Evolutionary conservation across 805 yeast species (phyloP).

Genomic region (Lipomyces japonicus): DNA sequence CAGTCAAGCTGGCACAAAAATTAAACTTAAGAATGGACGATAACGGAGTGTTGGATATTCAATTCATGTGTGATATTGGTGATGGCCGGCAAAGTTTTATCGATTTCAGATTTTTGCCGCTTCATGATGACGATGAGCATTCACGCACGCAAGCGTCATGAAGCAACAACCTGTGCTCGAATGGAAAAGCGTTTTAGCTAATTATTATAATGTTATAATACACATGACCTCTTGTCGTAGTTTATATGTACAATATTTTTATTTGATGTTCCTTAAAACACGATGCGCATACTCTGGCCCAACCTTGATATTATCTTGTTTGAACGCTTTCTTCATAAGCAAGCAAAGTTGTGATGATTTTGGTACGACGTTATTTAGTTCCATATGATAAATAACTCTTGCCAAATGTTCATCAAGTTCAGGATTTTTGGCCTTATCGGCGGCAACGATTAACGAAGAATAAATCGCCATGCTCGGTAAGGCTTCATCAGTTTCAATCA

Average conservation of each 20-base stretch:
- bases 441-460: constrained; percentile 7
- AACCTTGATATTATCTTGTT: too few species aligned
- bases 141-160: too few species aligned
- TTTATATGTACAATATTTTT: too few species aligned
- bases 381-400: neutral
- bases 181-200: too few species aligned
- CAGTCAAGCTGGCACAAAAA: constrained; percentile 27
- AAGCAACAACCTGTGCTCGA: too few species aligned
- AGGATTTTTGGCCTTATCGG: neutral
- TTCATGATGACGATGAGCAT: constrained; percentile 11
- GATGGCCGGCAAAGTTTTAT: constrained; percentile 28
- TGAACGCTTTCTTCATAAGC: too few species aligned
- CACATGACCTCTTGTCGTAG: too few species aligned
- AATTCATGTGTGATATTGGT: constrained; percentile 30
- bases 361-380: neutral
- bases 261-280: too few species aligned
- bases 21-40: constrained; percentile 24
- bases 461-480: constrained; percentile 3
- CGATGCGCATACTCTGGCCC: too few species aligned
- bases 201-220: too few species aligned
- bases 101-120: constrained; percentile 29
- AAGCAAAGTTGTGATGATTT: too few species aligned
- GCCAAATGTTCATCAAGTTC: neutral
- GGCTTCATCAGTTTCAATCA: constrained; percentile 2
- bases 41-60: constrained; percentile 29